phyloP scores from a whole-genome alignment of 169 alveolate genomes.

The Cytauxzoon felis region DNA sequence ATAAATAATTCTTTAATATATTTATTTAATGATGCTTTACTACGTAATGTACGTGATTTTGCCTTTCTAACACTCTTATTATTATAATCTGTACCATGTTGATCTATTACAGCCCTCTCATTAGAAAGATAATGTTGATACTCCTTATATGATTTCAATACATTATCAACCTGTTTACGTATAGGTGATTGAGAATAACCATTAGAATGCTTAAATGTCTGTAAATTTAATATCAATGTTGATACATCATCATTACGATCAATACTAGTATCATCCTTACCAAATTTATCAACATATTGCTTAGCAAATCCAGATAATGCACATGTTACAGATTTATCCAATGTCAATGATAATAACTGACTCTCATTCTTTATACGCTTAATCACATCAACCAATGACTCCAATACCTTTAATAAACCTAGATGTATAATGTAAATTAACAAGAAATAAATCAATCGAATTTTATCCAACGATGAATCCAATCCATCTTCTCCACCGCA shows the following conservation, averaged over 20 bases:
- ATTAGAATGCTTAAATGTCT: slow-evolving; percentile 29
- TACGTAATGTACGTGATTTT: slow-evolving; percentile 39
- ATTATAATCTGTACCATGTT: slow-evolving; percentile 2
- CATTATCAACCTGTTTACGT: slow-evolving; percentile 43
- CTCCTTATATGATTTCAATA: slow-evolving; percentile 40
- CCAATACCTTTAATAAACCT: slow-evolving; percentile 35
- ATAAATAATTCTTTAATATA: slow-evolving; percentile 44
- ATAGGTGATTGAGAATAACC: slow-evolving; percentile 33
- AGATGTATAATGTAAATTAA: background rate
- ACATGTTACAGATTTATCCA: slow-evolving; percentile 16
- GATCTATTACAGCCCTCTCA: slow-evolving; percentile 32
- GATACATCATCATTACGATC: slow-evolving; percentile 41
- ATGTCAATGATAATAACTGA: background rate
- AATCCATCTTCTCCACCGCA: too few species aligned
- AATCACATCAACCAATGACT: slow-evolving; percentile 5
- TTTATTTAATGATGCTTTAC: slow-evolving; percentile 42
- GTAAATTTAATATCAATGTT: slow-evolving; percentile 50
- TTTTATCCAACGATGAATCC: too few species aligned
- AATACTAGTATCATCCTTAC: slow-evolving; percentile 31
- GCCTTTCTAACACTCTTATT: slow-evolving; percentile 43
- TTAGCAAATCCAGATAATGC: slow-evolving; percentile 13
- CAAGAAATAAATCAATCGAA: background rate
- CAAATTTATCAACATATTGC: slow-evolving; percentile 22
- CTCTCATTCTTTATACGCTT: slow-evolving; percentile 18
- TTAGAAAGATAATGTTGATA: slow-evolving; percentile 33